Evolutionary conservation across 768 basidiomycete genomes (phyloP), one percentile per base, ranked within the genome.

Genomic region (Russula abietina): DNA sequence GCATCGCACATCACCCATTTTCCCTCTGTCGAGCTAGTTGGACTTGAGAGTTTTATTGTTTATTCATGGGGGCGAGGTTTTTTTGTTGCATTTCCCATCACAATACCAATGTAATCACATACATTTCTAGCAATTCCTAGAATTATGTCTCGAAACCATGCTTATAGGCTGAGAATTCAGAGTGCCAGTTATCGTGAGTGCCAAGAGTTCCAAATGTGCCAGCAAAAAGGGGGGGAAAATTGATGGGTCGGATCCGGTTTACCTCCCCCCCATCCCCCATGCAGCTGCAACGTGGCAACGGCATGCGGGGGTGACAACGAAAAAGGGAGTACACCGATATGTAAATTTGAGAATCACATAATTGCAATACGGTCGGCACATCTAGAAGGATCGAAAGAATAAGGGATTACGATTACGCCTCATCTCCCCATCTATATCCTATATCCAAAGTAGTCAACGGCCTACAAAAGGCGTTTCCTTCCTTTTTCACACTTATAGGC

Each of bases 71-170:
- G 17, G 59, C 59, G 58, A 39, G 32, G 46, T 41, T 28, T 12
- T 28, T 12, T 57, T 46, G 61, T 38, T 43, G 57, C 53, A 59
- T 64, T 28, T 39, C 49, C 57, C 50, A 59, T 32, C 63, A 55
- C 57, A 58, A 59, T 64, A 55, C 46, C 60, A 60, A 60, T 60
- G 60, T 45, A 50, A 49, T 22, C 36, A 22, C 24, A 54, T 59
- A 64, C 58, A 64, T 22, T 24, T 30, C 54, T 60, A 55, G 32
- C 62, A 64, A 24, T 50, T 33, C 53, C 53, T 64, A 64, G 62
- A 64, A 64, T 50, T 64, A 64, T 64, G 62, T 64, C 52, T 22
- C 2, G 22, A 32, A 57, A 33, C 9, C 51, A 53, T 54, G 45
- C 60, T 54, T 54, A 58, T 33, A 0, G 33, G 33, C 2, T 33